Evolutionary conservation across 2,329 filamentous ascomycete genomes (phyloP), one percentile per base, ranked within the genome.

Genomic region (Penicillium sclerotiorum): DNA sequence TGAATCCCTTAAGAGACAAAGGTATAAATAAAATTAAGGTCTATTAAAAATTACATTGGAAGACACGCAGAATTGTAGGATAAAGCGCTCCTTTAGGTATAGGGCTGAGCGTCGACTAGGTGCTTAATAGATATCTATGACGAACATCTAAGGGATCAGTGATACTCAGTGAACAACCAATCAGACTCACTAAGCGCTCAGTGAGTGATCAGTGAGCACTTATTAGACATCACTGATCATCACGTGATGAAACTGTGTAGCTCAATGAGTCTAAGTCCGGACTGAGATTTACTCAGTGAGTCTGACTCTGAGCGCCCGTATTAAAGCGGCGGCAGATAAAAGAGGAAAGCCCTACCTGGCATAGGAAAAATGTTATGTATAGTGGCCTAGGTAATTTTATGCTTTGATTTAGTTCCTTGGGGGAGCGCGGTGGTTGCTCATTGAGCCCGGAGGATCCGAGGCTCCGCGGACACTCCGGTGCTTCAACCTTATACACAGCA

Each of bases 61-160:
- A n/a, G n/a, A n/a, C n/a, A n/a, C n/a, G n/a, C 32, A 51, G 28
- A 22, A 54, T 45, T 47, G 35, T 53, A 25, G 50, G 53, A 45
- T 43, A 33, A 37, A 37, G 28, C 45, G 45, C 50, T 46, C 35
- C 27, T 53, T 56, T 39, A 22, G 49, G 50, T 50, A 32, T 53
- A n/a, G 25, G 49, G 32, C 39, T 44, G 36, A 44, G 46, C 46
- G 39, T 47, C 15, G 52, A 49, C 41, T 53, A 25, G 35, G 53
- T 53, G 50, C 53, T 40, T 25, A 49, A 49, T 50, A 56, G 50
- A 56, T 50, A 36, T 20, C 49, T 55, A 42, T 45, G 36, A 42
- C 35, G 11, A 45, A 23, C 43, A 23, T 47, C 39, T 43, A 25
- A 50, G 46, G 39, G 49, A 52, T 55, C 40, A 51, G 40, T 51